phyloP scores from a whole-genome alignment of 108 stramenopile genomes.

The Parmales sp. region DNA sequence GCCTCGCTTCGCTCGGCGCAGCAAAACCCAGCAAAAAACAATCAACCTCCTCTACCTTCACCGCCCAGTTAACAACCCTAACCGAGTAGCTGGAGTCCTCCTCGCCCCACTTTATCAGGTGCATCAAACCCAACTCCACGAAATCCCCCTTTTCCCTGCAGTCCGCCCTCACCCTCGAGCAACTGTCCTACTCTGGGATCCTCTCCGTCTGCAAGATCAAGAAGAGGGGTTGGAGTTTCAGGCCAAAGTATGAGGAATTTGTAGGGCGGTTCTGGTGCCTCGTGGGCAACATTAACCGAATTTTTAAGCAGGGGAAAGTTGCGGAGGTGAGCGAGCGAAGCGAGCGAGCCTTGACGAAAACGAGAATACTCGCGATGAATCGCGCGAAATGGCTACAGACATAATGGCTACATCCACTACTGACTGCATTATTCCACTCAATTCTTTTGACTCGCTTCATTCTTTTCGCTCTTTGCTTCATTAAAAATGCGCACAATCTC shows the following conservation, averaged over 20 bases:
- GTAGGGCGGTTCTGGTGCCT: constrained; percentile 15
- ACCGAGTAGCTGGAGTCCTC: constrained; percentile 13
- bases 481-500: too few species aligned
- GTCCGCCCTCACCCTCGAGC: neutral
- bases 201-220: constrained; percentile 18
- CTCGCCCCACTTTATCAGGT: constrained; percentile 19
- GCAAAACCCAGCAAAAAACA: too few species aligned
- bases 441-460: too few species aligned
- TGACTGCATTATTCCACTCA: too few species aligned
- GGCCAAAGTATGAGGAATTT: constrained; percentile 9
- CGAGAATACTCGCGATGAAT: too few species aligned
- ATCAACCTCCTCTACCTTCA: too few species aligned
- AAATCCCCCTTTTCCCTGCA: constrained; percentile 14
- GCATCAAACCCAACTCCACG: constrained; percentile 24
- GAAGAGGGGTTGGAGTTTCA: constrained; percentile 18
- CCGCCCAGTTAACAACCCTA: constrained; percentile 6
- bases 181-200: constrained; percentile 21
- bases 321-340: constrained; percentile 2
- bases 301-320: neutral
- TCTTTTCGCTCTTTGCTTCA: too few species aligned
- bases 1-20: too few species aligned
- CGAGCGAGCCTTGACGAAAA: neutral
- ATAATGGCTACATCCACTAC: too few species aligned
- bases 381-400: too few species aligned
- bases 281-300: neutral